A percentile compares a stretch with the other conserved stretches of the same genome.
Conservation (phyloP, 495 filamentous ascomycete genomes). For the Niebla homalea region DNA sequence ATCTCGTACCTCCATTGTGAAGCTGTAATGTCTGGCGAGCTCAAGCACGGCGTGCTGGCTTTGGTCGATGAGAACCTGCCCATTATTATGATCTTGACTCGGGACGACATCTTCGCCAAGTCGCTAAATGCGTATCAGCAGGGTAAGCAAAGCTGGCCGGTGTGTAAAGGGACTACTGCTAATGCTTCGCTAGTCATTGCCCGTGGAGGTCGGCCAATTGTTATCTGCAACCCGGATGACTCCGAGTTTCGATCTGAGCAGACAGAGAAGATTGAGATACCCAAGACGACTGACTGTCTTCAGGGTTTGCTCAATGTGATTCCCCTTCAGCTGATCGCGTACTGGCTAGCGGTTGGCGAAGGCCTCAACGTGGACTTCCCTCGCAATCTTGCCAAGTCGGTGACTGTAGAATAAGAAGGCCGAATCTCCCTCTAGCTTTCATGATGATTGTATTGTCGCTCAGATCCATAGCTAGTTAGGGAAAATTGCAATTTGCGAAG, state of each 20-base stretch:
- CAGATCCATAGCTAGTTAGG: neutral
- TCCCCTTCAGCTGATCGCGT: constrained; percentile 90
- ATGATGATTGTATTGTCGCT: too few relatives aligned
- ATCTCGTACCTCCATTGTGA: constrained; percentile 99
- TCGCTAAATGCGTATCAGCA: constrained; percentile 98
- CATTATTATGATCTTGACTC: constrained; percentile 98
- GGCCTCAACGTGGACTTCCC: constrained; percentile 97
- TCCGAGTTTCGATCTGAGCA: constrained; percentile 74
- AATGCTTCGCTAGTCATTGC: constrained; percentile 57
- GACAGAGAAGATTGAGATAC: constrained; percentile 94
- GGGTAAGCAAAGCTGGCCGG: constrained; percentile 38
- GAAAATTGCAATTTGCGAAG: neutral
- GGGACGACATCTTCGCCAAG: constrained; percentile 90
- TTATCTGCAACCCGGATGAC: constrained; percentile 90
- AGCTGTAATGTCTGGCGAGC: constrained; percentile 97
- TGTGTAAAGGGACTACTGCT: neutral
- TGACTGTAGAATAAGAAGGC: constrained; percentile 74
- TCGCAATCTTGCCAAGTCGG: constrained; percentile 94
- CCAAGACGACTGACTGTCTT: constrained; percentile 85
- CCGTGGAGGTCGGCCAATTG: constrained; percentile 85
- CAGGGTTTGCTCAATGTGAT: constrained; percentile 97
- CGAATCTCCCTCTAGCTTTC: too few relatives aligned
- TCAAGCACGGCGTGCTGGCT: constrained; percentile 96
- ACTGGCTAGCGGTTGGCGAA: constrained; percentile 94
- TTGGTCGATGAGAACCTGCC: constrained; percentile 95